Conservation (phyloP, 176 grass and related monocot species). For the Bonia amplexicaulis region DNA sequence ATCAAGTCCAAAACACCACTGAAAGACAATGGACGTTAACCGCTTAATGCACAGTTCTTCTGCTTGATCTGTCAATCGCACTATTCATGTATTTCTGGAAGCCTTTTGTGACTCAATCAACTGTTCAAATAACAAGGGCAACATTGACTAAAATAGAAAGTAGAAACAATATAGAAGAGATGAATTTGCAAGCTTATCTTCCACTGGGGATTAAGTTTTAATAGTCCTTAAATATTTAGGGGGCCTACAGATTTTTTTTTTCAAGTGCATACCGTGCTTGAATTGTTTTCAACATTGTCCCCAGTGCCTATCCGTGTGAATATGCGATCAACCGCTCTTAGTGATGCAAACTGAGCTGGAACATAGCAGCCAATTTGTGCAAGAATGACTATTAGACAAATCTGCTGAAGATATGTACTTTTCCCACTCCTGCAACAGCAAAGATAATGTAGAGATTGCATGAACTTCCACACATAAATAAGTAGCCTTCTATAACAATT, state of each 20-base stretch:
- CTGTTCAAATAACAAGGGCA: background rate
- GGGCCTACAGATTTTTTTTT: background rate
- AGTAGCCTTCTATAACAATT: conserved; percentile 11
- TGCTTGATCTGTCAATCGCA: background rate
- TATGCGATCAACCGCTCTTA: conserved; percentile 77
- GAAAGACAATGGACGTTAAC: background rate
- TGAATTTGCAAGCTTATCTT: background rate
- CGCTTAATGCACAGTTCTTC: background rate
- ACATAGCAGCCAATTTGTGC: conserved; percentile 94
- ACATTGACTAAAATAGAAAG: background rate
- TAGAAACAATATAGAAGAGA: background rate
- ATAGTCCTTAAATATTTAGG: background rate
- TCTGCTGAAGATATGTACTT: conserved; percentile 98
- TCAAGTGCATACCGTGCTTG: conserved; percentile 64
- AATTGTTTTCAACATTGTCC: conserved; percentile 89
- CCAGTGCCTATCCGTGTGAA: conserved; percentile 88
- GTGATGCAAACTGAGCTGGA: conserved; percentile 91
- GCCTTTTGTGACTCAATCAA: background rate
- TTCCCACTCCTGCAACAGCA: conserved; percentile 84
- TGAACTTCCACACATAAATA: conserved; percentile 27
- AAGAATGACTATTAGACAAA: conserved; percentile 90
- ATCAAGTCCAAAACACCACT: background rate
- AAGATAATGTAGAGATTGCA: conserved; percentile 18
- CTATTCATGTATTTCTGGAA: background rate
- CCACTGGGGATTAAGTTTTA: background rate